These are phyloP conservation scores for Populus nigra DNA, from an alignment of 345 rosid species.

Conservation along the genomic window DNA sequence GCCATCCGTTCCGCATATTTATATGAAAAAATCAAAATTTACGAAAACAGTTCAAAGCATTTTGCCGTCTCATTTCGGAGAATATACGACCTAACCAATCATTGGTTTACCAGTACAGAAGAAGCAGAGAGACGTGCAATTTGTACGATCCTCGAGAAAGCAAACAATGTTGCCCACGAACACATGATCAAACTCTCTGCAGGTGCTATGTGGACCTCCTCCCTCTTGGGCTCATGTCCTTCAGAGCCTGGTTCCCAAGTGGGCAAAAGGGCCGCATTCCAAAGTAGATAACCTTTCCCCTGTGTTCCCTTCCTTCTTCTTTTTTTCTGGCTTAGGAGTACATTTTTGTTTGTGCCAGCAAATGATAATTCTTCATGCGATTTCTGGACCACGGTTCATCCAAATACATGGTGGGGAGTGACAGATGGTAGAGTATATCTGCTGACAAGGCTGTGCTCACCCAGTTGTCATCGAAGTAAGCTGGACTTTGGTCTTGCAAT, in stretches of 20 bases:
- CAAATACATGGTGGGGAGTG: too few relatives aligned
- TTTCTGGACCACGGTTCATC: too few relatives aligned
- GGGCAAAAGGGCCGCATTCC: background rate
- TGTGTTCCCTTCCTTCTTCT: too few relatives aligned
- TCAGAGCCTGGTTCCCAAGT: background rate
- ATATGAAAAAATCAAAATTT: background rate
- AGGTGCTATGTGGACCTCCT: background rate
- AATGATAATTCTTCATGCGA: too few relatives aligned
- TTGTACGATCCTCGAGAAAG: background rate
- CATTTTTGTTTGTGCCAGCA: background rate
- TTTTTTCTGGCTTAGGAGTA: background rate
- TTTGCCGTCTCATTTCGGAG: background rate
- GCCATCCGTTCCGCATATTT: background rate
- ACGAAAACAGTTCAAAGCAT: background rate
- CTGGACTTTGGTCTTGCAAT: background rate
- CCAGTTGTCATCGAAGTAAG: background rate
- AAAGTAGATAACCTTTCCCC: background rate
- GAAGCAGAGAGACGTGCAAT: background rate
- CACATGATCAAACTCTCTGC: too few relatives aligned
- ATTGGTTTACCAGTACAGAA: conserved; percentile 1
- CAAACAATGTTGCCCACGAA: background rate
- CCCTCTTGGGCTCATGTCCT: background rate
- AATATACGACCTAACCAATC: conserved; percentile 3
- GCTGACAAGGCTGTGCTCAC: background rate
- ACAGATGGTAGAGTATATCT: too few relatives aligned